A percentile compares a stretch with the other conserved stretches of the same genome.
Evolutionary conservation across 352 stramenopile species (phyloP).

Genomic region (Globisporangium nagaii): DNA sequence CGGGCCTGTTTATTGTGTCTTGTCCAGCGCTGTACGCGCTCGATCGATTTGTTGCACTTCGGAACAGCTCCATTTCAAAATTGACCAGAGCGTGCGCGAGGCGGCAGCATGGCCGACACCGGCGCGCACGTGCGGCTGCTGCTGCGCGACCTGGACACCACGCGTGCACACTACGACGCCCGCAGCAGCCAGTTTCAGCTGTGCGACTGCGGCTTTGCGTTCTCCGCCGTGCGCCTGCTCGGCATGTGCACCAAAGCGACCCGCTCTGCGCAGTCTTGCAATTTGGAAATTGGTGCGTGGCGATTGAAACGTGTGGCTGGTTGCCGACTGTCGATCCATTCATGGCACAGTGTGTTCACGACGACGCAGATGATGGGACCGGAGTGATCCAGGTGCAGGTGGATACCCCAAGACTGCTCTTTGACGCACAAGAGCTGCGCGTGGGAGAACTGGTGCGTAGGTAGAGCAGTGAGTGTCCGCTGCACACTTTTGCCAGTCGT

Average conservation of each 20-base stretch:
- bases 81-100: too few species aligned
- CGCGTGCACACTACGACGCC: slow-evolving; percentile 14
- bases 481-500: too few species aligned
- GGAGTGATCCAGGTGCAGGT: slow-evolving; percentile 24
- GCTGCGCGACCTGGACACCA: slow-evolving; percentile 20
- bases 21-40: neutral
- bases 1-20: neutral
- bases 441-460: slow-evolving; percentile 24
- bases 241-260: slow-evolving; percentile 18
- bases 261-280: slow-evolving; percentile 9
- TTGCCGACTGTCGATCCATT: too few species aligned
- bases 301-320: slow-evolving; percentile 1
- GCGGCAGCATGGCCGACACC: neutral
- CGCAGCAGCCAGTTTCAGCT: slow-evolving; percentile 17
- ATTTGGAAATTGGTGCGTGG: slow-evolving; percentile 26
- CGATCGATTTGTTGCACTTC: neutral
- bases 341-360: slow-evolving; percentile 1
- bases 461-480: too few species aligned
- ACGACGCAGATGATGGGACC: slow-evolving; percentile 31
- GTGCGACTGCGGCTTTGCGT: neutral
- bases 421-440: slow-evolving; percentile 10
- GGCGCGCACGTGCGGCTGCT: slow-evolving; percentile 18
- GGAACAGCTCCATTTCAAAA: neutral
- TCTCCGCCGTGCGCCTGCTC: slow-evolving; percentile 23
- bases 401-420: neutral